phyloP scores from a whole-genome alignment of 495 filamentous ascomycete genomes.

The Lophiotrema nucula region DNA sequence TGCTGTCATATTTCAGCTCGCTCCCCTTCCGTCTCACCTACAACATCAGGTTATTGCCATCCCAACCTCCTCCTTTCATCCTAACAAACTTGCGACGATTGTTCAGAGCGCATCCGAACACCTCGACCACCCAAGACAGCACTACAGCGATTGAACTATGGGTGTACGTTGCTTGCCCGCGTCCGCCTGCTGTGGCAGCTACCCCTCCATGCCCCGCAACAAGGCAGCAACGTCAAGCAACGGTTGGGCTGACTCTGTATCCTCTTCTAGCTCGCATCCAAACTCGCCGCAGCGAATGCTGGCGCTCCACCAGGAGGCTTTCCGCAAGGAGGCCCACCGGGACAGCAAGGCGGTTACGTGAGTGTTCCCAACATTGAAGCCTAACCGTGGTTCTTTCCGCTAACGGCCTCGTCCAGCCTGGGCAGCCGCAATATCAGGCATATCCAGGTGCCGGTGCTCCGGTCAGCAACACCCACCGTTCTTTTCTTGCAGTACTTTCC shows the following conservation, averaged over 20 bases:
- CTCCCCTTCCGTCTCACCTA: too few relatives aligned
- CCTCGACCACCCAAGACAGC: too few relatives aligned
- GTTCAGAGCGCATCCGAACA: too few relatives aligned
- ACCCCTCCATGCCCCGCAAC: slow-evolving; percentile 15
- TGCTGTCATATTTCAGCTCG: too few relatives aligned
- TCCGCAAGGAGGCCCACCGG: slow-evolving; percentile 20
- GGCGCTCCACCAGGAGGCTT: slow-evolving; percentile 9
- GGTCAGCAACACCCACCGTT: slow-evolving; percentile 22
- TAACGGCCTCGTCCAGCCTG: slow-evolving; percentile 29
- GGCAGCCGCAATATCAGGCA: slow-evolving; percentile 39
- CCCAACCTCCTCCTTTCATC: too few relatives aligned
- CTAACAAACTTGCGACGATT: too few relatives aligned
- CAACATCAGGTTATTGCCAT: too few relatives aligned
- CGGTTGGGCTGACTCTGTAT: slow-evolving; percentile 18
- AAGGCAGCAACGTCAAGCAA: slow-evolving; percentile 3
- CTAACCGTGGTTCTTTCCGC: not conserved
- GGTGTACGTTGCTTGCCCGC: slow-evolving; percentile 2
- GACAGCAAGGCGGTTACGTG: slow-evolving; percentile 31
- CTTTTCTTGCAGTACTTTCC: slow-evolving; percentile 13
- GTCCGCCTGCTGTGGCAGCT: not conserved
- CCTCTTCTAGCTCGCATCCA: slow-evolving; percentile 29
- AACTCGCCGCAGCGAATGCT: slow-evolving; percentile 28
- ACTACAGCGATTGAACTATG: too few relatives aligned
- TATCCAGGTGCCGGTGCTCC: slow-evolving; percentile 24
- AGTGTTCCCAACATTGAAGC: slow-evolving; percentile 1